Evolutionary conservation across 2,329 filamentous ascomycete genomes (phyloP), one percentile per base, ranked within the genome.

Genomic region (Penicillium thymicola): DNA sequence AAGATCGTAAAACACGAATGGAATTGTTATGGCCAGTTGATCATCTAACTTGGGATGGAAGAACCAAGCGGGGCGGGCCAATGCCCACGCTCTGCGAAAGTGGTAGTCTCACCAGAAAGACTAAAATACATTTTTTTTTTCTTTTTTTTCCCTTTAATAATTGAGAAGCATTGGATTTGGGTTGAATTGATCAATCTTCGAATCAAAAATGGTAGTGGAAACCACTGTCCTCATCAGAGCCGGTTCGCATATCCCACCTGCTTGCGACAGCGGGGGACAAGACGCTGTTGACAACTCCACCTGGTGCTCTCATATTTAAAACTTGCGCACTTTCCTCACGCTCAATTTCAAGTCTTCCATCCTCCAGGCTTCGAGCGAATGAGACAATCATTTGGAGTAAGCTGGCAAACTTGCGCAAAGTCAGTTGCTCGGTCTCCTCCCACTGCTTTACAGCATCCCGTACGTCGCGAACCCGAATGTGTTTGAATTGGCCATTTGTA

Each of bases 401-500:
- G 62, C 43, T 51, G 46, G 37, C 44, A 54, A 57, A 61, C 18
- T 30, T 53, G 10, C 43, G 23, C 55, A 72, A 53, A 13, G 11
- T 43, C 5, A 42, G 14, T 23, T 70, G 47, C 14, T 81, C 74
- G 2, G 72, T 63, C 7, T 54, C 53, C 57, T 81, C 78, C 80
- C 79, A 83, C 3, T 63, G 45, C 11, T 66, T 44, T 0, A 81
- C 53, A 6, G 73, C 65, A 10, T 69, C 41, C 1, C 65, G 64
- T n/a, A 78, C 65, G 54, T 81, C 65, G 16, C 65, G 63, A 8
- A 78, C 65, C n/a, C 59, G 64, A 37, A 80, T 73, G 14, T 79
- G 69, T 16, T 74, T 51, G 62, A 84, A 84, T 0, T 72, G 34
- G 6, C 75, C 74, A 7, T 54, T 63, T 9, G 75, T 59, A 61